Evolutionary conservation across 176 grass and related monocot species (phyloP), one percentile per base, ranked within the genome.

Genomic region (Oryza punctata): DNA sequence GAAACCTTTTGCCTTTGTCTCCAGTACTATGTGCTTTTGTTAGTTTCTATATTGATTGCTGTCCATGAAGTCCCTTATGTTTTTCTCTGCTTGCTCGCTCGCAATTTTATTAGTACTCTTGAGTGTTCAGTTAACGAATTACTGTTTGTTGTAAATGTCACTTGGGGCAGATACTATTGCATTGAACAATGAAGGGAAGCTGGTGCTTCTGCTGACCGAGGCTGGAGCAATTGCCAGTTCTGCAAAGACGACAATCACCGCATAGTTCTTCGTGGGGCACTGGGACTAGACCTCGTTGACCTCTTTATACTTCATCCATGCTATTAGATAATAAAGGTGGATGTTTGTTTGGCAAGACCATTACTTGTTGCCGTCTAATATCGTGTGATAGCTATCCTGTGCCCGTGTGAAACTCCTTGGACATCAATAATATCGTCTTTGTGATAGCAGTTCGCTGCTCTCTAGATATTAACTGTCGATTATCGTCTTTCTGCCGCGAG

Each of bases 141-240:
- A 21, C 5, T n/a, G 52, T 57, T 21, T 57, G 7, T 45, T 91
- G 30, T 77, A 70, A 64, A 12, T 68, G 14, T 26, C 10, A 33
- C 73, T 15, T 73, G 12, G 18, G 14, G 59, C 75, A 94, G 91
- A 83, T 63, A 88, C 89, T 6, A 25, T 90, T 78, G 81, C 73
- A 37, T 66, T 90, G 85, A 82, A 91, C 87, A 84, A 65, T 32
- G 19, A n/a, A 46, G 89, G 84, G 61, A 97, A 90, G 60, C 84
- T 97, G 30, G 85, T 91, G 69, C 78, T 85, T 80, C 89, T 97
- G 73, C 94, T 97, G 71, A 94, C 82, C 2, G 91, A 94, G 77
- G 91, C 89, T 12, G 91, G 94, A 52, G 94, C 91, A 11, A 84
- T 94, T 46, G 41, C 89, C 4, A 63, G 81, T 44, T 71, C 84